Base-by-base conservation (phyloP, 2,329 filamentous ascomycete species). In the Lasiodiplodia sp. region DNA sequence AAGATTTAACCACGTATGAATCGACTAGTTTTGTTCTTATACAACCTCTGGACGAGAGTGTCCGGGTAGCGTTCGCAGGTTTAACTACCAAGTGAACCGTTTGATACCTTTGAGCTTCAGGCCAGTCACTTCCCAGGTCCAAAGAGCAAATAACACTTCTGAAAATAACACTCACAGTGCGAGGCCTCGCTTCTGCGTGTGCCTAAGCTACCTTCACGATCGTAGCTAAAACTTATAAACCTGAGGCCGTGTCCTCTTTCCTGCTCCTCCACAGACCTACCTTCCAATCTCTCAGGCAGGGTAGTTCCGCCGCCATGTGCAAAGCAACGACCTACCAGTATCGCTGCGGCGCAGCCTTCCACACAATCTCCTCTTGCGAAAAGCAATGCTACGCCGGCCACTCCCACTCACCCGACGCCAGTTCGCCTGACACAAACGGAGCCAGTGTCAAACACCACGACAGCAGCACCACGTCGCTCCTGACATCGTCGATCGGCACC, bases 281-380 rank as follows among this genome's bases (percentile, higher is more conserved):
- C 44, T 47, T 4, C 44, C 44, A 53, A 6, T 53, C 28, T 4
- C 51, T 12, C 25, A 28, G 11, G 12, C 7, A 0, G 11, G 12
- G 11, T 7, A 16, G 5, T 16, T 4, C 23, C 4, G 25, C 2
- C 28, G 10, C 10, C 31, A 40, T 58, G 55, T 58, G 55, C 12
- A 40, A 40, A 25, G 55, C 55, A 40, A 40, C n/a, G 2, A 40
- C 55, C 4, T 58, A 58, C 55, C 55, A 14, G 11, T 58, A 58
- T n/a, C 10, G 23, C 2, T 58, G 37, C 34, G 55, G 37, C 2
- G 55, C 31, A 37, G 34, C 34, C 18, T 58, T 58, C 12, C 55
- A 58, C 37, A 58, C 4, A 2, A 58, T 58, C 14, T 34, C n/a
- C 55, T 6, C 55, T 5, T 58, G 55, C 31, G n/a, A 34, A 10